Evolutionary conservation across 179 eudicot genomes (phyloP).

Genomic region (Heliamphora pulchella): DNA sequence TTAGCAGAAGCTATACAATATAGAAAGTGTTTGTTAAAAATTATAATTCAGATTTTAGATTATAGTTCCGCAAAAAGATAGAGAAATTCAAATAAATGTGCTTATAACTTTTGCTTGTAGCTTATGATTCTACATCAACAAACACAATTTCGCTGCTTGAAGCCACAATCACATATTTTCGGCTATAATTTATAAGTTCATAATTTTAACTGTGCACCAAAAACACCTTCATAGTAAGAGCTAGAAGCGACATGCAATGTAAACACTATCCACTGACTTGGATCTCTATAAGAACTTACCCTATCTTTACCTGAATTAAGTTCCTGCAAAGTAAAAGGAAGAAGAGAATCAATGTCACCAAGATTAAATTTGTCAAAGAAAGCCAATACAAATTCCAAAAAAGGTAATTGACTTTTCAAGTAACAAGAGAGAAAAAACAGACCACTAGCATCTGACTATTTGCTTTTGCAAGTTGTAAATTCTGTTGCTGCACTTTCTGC

Average conservation of each 20-base stretch:
- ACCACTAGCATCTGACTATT: slow-evolving; percentile 65
- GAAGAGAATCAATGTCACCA: neutral
- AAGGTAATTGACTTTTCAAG: neutral
- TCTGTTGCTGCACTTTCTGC: slow-evolving; percentile 58
- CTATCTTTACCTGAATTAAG: slow-evolving; percentile 59
- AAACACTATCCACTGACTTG: neutral
- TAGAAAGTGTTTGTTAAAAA: no score
- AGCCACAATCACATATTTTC: no score
- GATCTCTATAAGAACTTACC: slow-evolving; percentile 30
- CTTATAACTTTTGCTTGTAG: no score
- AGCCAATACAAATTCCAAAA: neutral
- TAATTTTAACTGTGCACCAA: no score
- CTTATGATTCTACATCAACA: no score
- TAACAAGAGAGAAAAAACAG: slow-evolving; percentile 15
- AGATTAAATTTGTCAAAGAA: neutral
- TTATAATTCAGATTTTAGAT: no score
- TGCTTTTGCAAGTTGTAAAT: slow-evolving; percentile 61
- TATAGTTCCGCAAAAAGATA: no score
- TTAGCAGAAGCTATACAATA: neutral
- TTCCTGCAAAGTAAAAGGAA: slow-evolving; percentile 46
- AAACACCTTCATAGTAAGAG: no score
- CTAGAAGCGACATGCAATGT: no score
- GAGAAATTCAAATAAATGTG: no score
- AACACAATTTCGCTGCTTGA: no score
- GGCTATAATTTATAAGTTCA: no score